Conservation (phyloP, 164 flowering plant species). For the Tinospora cordifolia region DNA sequence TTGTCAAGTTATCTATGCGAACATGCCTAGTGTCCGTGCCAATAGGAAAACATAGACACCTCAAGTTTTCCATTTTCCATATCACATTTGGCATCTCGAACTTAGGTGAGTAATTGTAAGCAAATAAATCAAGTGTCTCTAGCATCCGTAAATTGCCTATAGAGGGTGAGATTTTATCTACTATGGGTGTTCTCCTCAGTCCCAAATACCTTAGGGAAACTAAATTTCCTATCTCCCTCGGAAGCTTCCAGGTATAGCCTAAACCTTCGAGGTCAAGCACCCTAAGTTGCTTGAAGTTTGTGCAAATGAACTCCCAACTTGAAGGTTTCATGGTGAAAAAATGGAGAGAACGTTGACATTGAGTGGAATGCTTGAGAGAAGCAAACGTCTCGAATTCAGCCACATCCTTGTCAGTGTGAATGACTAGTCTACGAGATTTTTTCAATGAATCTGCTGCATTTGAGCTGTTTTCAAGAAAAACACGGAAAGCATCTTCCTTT, state of each 20-base stretch:
- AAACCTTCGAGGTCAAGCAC: constrained; percentile 1
- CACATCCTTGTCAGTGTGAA: no score
- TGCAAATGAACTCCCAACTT: no score
- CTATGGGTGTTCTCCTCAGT: not conserved
- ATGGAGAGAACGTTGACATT: no score
- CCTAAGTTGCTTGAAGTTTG: not conserved
- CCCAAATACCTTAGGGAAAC: constrained; percentile 25
- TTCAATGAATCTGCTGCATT: not conserved
- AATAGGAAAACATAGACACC: constrained; percentile 9
- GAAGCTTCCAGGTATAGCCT: not conserved
- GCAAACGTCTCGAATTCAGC: no score
- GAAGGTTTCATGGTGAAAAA: no score
- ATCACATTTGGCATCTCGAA: constrained; percentile 5
- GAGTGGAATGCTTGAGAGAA: no score
- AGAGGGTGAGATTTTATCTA: constrained; percentile 14
- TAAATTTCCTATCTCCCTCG: constrained; percentile 14
- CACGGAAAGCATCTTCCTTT: constrained; percentile 1
- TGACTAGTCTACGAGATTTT: no score
- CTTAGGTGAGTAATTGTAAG: not conserved
- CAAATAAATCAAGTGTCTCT: constrained; percentile 15
- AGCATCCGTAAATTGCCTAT: constrained; percentile 18
- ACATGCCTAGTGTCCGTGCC: not conserved
- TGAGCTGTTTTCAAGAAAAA: not conserved
- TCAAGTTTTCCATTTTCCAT: constrained; percentile 18
- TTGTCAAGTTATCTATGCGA: constrained; percentile 10